Evolutionary conservation across 306 rosid genomes (phyloP).

Genomic region (Inga oerstediana): DNA sequence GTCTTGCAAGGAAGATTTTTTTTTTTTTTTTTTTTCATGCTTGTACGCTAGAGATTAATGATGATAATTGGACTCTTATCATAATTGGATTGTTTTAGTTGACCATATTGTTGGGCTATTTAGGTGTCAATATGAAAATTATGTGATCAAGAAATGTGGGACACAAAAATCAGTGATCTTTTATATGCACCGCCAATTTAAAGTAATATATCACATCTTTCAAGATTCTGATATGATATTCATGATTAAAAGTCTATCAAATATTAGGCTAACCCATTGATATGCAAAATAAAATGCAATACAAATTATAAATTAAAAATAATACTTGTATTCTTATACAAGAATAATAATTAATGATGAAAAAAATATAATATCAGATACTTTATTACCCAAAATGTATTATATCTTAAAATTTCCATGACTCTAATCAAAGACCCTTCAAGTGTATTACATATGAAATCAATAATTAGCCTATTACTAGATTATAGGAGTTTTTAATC

Average conservation of each 20-base stretch:
- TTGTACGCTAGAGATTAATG: slow-evolving; percentile 11
- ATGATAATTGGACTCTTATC: slow-evolving; percentile 28
- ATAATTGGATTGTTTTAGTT: slow-evolving; percentile 15
- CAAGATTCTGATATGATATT: background rate
- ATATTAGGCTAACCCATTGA: background rate
- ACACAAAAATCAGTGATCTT: background rate
- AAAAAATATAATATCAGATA: too few species aligned
- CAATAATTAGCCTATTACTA: too few species aligned
- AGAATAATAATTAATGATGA: background rate
- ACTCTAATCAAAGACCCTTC: background rate
- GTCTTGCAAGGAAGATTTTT: background rate
- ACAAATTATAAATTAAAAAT: background rate
- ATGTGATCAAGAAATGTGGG: slow-evolving; percentile 1
- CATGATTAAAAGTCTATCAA: background rate
- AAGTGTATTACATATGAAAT: background rate
- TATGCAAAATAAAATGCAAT: background rate
- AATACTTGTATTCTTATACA: background rate
- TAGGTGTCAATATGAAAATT: slow-evolving; percentile 21
- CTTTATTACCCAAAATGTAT: too few species aligned
- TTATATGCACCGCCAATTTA: slow-evolving; percentile 7
- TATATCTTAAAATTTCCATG: background rate
- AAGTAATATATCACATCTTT: background rate
- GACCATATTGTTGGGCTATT: slow-evolving; percentile 19
- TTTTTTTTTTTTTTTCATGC: too few species aligned
- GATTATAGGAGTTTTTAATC: background rate